Percentiles rank a stretch among this genome's conserved stretches.
These are phyloP conservation scores for Cantharellus anzutake DNA, from an alignment of 768 basidiomycete genomes.

Conservation along the genomic window DNA sequence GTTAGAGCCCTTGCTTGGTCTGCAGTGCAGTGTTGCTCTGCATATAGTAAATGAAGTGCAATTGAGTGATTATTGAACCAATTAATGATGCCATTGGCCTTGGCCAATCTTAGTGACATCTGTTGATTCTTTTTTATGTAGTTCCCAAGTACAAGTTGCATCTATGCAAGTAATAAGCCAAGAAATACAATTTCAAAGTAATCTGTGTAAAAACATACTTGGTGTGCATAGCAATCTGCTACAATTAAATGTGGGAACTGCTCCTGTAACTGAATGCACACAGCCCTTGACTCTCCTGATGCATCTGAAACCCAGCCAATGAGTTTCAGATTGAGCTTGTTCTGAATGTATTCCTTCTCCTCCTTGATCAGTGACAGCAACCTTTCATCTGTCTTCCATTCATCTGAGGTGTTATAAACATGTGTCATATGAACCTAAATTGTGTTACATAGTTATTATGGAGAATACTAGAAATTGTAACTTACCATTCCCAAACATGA, in stretches of 20 bases:
- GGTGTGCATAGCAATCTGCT: not conserved
- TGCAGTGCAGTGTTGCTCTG: not conserved
- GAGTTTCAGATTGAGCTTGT: not conserved
- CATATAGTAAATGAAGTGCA: not conserved
- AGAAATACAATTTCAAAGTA: not conserved
- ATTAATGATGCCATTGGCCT: not conserved
- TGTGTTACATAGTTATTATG: not conserved
- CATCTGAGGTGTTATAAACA: not conserved
- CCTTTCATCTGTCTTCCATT: not conserved
- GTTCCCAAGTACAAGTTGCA: not conserved
- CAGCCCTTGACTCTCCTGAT: not conserved
- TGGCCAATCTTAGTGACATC: not conserved
- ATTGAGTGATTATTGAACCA: slow-evolving; percentile 1
- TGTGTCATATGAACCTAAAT: not conserved
- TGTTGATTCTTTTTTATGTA: not conserved
- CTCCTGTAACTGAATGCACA: not conserved
- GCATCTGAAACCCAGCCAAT: not conserved
- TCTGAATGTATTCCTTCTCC: not conserved
- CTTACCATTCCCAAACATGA: not conserved
- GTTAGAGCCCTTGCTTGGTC: not conserved
- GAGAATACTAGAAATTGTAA: not conserved
- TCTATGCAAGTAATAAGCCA: too few species aligned
- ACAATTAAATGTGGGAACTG: not conserved
- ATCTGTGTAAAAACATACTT: not conserved
- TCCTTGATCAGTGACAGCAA: not conserved